Percentiles rank a stretch among this genome's conserved stretches.
Evolutionary conservation across 208 protist genomes (phyloP).

Genomic region (Trypanosoma caninum): DNA sequence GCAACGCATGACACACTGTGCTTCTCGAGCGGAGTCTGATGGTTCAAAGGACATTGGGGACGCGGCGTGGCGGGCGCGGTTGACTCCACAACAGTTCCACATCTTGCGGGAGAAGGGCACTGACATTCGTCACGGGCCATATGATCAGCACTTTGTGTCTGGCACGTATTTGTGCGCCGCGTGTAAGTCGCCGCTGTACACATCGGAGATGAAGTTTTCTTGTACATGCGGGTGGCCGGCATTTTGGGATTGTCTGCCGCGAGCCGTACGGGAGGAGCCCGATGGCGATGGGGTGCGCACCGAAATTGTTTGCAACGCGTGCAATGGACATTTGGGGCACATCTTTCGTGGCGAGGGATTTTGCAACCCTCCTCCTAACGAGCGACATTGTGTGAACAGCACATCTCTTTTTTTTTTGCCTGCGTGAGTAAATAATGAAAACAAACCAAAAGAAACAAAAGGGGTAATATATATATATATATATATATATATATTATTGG

Average conservation of each 20-base stretch:
- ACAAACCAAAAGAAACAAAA: too few species aligned
- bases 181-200: constrained; percentile 83
- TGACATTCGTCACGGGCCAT: constrained; percentile 51
- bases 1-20: constrained; percentile 66
- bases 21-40: constrained; percentile 32
- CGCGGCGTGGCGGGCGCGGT: constrained; percentile 42
- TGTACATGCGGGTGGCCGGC: constrained; percentile 89
- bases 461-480: not conserved
- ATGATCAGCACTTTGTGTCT: constrained; percentile 61
- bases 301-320: constrained; percentile 92
- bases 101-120: constrained; percentile 83
- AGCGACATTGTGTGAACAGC: constrained; percentile 90
- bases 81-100: constrained; percentile 53
- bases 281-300: constrained; percentile 69
- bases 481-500: not conserved
- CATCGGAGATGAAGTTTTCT: constrained; percentile 81
- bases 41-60: constrained; percentile 72
- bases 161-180: constrained; percentile 77
- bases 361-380: constrained; percentile 83
- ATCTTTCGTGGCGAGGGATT: constrained; percentile 90
- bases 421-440: too few species aligned
- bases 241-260: constrained; percentile 81
- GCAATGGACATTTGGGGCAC: constrained; percentile 92
- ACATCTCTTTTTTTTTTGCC: constrained; percentile 62
- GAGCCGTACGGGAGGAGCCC: constrained; percentile 66